Evolutionary conservation across 2,329 filamentous ascomycete species (phyloP).

Genomic region (Ilyonectria robusta): DNA sequence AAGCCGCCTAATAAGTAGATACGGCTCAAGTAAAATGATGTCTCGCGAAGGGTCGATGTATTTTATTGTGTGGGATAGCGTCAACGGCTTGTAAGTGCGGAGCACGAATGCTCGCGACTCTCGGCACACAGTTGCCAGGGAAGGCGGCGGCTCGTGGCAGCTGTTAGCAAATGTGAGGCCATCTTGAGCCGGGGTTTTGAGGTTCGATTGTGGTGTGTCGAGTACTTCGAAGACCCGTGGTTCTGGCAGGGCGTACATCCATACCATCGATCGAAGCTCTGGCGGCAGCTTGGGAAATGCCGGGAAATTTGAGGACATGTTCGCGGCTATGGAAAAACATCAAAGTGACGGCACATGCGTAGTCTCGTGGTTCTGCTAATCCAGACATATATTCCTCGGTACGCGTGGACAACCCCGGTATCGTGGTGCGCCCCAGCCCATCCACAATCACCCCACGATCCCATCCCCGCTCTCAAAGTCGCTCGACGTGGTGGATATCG

Average conservation of each 20-base stretch:
- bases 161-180: conserved; percentile 39
- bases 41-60: conserved; percentile 36
- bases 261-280: conserved; percentile 40
- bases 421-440: conserved; percentile 24
- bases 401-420: conserved; percentile 13
- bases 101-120: conserved; percentile 34
- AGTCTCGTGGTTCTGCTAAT: neutral
- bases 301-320: conserved; percentile 29
- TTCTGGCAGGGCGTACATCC: conserved; percentile 37
- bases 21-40: conserved; percentile 37
- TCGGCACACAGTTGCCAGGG: conserved; percentile 31
- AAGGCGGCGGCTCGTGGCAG: conserved; percentile 33
- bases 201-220: conserved; percentile 37
- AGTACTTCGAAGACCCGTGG: conserved; percentile 41
- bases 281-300: conserved; percentile 34
- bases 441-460: conserved; percentile 40
- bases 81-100: conserved; percentile 31
- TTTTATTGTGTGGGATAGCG: conserved; percentile 34
- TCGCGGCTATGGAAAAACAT: neutral
- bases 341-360: conserved; percentile 12
- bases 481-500: conserved; percentile 29
- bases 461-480: conserved; percentile 30
- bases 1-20: conserved; percentile 35
- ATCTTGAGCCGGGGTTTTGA: conserved; percentile 35
- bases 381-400: conserved; percentile 22